Evolutionary conservation across 768 basidiomycete species (phyloP).

Genomic region (Daedalea quercina): DNA sequence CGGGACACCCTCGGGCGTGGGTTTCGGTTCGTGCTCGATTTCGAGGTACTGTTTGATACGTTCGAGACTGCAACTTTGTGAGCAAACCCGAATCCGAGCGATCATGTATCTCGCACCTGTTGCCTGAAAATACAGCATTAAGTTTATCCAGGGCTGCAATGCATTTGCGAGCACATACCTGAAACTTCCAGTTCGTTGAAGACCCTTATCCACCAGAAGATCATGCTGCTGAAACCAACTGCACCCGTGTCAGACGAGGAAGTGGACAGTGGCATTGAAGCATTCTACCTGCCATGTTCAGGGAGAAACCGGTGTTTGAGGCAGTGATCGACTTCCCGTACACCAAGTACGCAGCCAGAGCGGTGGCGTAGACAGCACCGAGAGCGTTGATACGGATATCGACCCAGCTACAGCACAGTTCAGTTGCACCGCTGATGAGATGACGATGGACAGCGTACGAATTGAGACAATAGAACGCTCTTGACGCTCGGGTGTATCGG

Average conservation of each 20-base stretch:
- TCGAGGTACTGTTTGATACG: conserved; percentile 46
- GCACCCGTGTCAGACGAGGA: background rate
- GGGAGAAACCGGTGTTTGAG: conserved; percentile 32
- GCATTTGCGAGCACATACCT: conserved; percentile 26
- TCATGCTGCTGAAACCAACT: conserved; percentile 52
- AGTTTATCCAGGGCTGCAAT: background rate
- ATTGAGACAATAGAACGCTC: conserved; percentile 43
- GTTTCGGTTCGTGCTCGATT: conserved; percentile 44
- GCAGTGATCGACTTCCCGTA: conserved; percentile 40
- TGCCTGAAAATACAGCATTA: background rate
- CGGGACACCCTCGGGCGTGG: conserved; percentile 35
- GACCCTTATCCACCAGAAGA: conserved; percentile 43
- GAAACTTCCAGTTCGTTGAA: conserved; percentile 40
- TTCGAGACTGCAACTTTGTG: conserved; percentile 27
- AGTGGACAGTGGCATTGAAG: background rate
- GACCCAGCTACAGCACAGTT: conserved; percentile 31
- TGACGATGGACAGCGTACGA: conserved; percentile 5
- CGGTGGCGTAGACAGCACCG: conserved; percentile 42
- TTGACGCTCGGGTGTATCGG: conserved; percentile 34
- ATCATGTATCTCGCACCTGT: background rate
- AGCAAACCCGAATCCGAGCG: background rate
- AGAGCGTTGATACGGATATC: conserved; percentile 48
- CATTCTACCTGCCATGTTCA: conserved; percentile 34
- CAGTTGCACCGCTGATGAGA: background rate
- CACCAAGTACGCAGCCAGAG: conserved; percentile 46